Evolutionary conservation across 805 yeast species (phyloP).

Genomic region (Candida awuae): DNA sequence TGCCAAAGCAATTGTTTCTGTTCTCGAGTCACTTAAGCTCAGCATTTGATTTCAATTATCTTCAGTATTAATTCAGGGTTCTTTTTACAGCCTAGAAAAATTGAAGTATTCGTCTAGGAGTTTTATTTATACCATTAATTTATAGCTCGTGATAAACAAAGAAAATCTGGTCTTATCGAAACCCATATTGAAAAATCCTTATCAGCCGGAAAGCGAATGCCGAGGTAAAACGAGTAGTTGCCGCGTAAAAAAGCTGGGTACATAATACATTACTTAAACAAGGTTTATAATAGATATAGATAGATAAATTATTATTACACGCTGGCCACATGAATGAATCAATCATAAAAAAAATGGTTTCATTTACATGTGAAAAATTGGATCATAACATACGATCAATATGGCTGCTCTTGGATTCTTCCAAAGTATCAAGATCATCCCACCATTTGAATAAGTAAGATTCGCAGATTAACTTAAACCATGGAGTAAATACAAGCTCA

Average conservation of each 20-base stretch:
- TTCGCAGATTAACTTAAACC: slow-evolving; percentile 96
- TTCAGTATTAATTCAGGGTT: no score
- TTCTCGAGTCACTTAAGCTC: background rate
- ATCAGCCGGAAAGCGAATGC: no score
- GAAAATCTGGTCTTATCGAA: no score
- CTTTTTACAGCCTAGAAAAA: no score
- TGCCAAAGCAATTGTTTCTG: background rate
- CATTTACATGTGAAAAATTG: background rate
- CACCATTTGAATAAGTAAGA: slow-evolving; percentile 91
- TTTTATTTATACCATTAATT: no score
- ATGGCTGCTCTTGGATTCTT: slow-evolving; percentile 37
- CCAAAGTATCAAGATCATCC: slow-evolving; percentile 59
- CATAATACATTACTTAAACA: slow-evolving; percentile 8
- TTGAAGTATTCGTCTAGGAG: no score
- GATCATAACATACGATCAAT: slow-evolving; percentile 42
- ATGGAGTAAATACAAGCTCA: slow-evolving; percentile 75
- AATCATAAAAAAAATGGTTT: no score
- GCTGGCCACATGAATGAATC: background rate
- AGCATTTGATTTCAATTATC: background rate
- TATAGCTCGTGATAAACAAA: no score
- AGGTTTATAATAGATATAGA: no score
- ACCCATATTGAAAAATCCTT: no score
- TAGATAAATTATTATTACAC: background rate
- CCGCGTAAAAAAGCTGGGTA: background rate
- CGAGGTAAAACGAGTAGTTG: no score